These are phyloP conservation scores for Castanopsis chinensis DNA, from an alignment of 306 rosid genomes.

Conservation along the genomic window DNA sequence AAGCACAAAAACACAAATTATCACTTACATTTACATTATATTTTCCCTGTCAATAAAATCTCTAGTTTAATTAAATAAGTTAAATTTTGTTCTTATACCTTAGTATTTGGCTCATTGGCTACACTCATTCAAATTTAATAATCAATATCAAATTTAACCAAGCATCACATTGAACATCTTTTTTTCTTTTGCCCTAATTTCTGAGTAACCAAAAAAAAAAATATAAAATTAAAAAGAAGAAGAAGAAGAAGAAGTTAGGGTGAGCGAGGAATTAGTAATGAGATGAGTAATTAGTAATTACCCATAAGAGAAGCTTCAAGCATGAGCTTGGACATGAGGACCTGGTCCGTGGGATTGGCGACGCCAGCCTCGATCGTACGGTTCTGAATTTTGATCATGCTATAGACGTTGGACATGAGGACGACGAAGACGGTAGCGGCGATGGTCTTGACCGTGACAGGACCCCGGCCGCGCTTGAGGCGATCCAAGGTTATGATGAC, in stretches of 20 bases:
- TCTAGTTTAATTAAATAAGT: no score
- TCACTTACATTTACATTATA: no score
- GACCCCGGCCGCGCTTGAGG: constrained; percentile 84
- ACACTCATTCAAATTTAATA: no score
- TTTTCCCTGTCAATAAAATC: no score
- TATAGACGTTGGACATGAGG: constrained; percentile 55
- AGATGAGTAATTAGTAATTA: constrained; percentile 17
- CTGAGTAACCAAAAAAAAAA: no score
- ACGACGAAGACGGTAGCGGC: constrained; percentile 64
- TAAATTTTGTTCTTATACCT: no score
- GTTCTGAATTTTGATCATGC: constrained; percentile 57
- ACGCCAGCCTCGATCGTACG: constrained; percentile 61
- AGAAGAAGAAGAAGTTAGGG: not conserved
- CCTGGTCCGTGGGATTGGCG: constrained; percentile 83
- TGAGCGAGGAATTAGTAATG: not conserved
- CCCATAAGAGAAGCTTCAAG: constrained; percentile 97
- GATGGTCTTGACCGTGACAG: constrained; percentile 64
- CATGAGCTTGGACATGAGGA: constrained; percentile 75
- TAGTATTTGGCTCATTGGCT: no score
- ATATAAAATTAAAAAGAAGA: not conserved
- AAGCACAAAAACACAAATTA: no score
- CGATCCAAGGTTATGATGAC: constrained; percentile 69
- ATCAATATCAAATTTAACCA: no score
- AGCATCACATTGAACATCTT: no score
- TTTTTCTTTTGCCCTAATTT: no score